phyloP scores from a whole-genome alignment of 768 basidiomycete species.

The Fibroporia radiculosa region DNA sequence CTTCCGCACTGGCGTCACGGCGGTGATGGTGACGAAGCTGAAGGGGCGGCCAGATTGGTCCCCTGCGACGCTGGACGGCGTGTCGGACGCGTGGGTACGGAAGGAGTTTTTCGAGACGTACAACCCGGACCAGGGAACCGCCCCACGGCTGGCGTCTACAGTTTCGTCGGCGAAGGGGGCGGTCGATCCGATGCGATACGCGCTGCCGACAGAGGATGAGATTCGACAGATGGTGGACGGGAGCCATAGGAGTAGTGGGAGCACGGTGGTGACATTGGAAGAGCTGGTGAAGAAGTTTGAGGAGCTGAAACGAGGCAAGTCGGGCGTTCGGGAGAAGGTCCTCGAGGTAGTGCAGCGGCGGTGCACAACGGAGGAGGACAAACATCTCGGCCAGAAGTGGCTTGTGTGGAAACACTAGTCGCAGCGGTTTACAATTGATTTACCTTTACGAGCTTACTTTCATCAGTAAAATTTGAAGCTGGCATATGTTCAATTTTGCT shows the following conservation, averaged over 20 bases:
- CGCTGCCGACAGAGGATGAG: slow-evolving; percentile 72
- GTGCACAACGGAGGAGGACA: slow-evolving; percentile 54
- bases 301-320: slow-evolving; percentile 38
- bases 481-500: no score
- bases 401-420: slow-evolving; percentile 48
- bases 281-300: slow-evolving; percentile 58
- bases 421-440: no score
- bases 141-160: slow-evolving; percentile 21
- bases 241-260: slow-evolving; percentile 51
- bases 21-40: slow-evolving; percentile 50
- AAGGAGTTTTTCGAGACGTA: slow-evolving; percentile 58
- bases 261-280: slow-evolving; percentile 48
- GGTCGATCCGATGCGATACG: slow-evolving; percentile 30
- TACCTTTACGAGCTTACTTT: not conserved
- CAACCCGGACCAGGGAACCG: slow-evolving; percentile 32
- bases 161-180: slow-evolving; percentile 16
- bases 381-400: slow-evolving; percentile 42
- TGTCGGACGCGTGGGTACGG: slow-evolving; percentile 46
- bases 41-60: slow-evolving; percentile 60
- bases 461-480: no score
- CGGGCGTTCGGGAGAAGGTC: slow-evolving; percentile 69
- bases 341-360: slow-evolving; percentile 65
- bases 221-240: slow-evolving; percentile 64
- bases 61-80: slow-evolving; percentile 53
- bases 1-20: slow-evolving; percentile 74